Percentiles rank a stretch among this genome's conserved stretches.
These are phyloP conservation scores for Penicillium cinerascens DNA, from an alignment of 495 filamentous ascomycete genomes.

Conservation along the genomic window DNA sequence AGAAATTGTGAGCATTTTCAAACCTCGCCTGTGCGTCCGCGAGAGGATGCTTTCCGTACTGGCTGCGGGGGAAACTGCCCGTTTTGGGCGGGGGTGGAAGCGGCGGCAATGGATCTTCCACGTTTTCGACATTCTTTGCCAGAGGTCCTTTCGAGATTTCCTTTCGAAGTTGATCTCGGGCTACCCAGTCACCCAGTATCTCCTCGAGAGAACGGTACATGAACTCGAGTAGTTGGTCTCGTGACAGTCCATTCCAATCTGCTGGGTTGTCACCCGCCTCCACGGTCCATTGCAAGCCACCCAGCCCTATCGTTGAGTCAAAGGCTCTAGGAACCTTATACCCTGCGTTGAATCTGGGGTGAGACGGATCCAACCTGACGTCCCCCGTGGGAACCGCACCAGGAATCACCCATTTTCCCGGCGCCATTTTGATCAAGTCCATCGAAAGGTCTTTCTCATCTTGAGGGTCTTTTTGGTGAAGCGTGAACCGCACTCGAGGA, in stretches of 20 bases:
- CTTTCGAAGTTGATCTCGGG: neutral
- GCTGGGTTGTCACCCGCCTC: constrained; percentile 16
- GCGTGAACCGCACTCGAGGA: neutral
- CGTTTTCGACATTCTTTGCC: neutral
- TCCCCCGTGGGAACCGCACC: neutral
- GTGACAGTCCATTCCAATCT: constrained; percentile 1
- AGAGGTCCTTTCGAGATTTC: neutral
- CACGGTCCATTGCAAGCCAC: constrained; percentile 22
- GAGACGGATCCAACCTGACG: neutral
- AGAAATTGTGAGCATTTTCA: neutral
- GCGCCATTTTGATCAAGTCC: neutral
- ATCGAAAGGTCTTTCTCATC: neutral
- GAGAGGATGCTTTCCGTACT: no score
- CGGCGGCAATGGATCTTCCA: neutral
- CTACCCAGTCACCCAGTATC: neutral
- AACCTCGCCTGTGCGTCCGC: neutral
- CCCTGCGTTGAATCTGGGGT: neutral
- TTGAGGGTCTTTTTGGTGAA: neutral
- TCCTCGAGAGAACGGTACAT: constrained; percentile 16
- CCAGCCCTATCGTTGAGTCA: constrained; percentile 12
- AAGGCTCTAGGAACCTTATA: neutral
- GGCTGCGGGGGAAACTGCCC: neutral
- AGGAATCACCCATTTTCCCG: neutral
- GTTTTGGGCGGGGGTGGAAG: neutral
- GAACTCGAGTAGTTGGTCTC: constrained; percentile 12